Evolutionary conservation across 139 green algal species (phyloP), one percentile per base, ranked within the genome.

Genomic region (Tetradesmus obliquus): DNA sequence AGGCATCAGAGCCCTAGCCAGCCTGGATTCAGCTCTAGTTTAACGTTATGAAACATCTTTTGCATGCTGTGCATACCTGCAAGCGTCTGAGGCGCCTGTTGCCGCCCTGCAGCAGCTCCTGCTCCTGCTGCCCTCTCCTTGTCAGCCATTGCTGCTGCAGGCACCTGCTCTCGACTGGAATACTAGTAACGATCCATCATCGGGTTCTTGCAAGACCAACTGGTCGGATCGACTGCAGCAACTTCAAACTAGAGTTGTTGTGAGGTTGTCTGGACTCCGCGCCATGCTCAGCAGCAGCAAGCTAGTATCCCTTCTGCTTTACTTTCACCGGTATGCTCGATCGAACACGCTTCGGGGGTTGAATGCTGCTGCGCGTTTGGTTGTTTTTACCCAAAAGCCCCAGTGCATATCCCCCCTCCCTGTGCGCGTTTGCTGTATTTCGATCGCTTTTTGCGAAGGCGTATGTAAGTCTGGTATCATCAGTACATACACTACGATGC

Each of bases 171-270:
- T 76, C 17, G n/a, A 19, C 66, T 6, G n/a, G n/a, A 5, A 76
- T 6, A 19, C 17, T 24, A n/a, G n/a, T 19, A 76, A 76, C 3
- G 8, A 24, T 5, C 66, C n/a, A 76, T 76, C 66, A 76, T 76
- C 15, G n/a, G n/a, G 66, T 76, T 5, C 66, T 24, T 6, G 2
- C 66, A 5, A 17, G 66, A 76, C 17, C 5, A 76, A 76, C 15
- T 76, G 66, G 66, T 24, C 66, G 15, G 66, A 76, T 76, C 66
- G 66, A 76, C 17, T 19, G 66, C 66, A 76, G 66, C 66, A 76
- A 76, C 66, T 76, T 76, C 66, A 76, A 76, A 76, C 66, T 76
- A 76, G 66, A 76, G 15, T 24, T n/a, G 66, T 76, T 76, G 66
- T 76, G 66, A 76, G 66, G 66, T 76, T 76, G 66, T 19, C 66